Evolutionary conservation across 1,284 basidiomycete species (phyloP), one percentile per base, ranked within the genome.

Genomic region (Papiliotrema terrestris): DNA sequence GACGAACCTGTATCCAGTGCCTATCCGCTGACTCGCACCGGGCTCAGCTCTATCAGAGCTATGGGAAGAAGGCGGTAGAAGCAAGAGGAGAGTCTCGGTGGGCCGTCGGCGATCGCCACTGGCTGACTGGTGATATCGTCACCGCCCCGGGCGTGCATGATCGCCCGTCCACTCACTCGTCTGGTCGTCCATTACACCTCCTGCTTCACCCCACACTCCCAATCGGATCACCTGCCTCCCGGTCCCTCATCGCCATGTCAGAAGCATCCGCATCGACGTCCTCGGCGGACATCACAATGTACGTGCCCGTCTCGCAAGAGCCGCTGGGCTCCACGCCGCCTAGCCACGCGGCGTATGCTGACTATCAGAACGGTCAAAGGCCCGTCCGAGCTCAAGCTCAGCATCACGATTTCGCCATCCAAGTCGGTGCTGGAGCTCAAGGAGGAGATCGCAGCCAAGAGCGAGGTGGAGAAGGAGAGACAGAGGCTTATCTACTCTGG

Each of bases 401-500:
- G 89, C 68, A 87, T 95, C 61, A 80, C 84, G 20, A 92, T 94
- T 67, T 77, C 81, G 42, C 82, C 84, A 9, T 76, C 81, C 51
- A 83, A 84, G 43, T 87, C 85, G 0, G 89, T 94, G 38, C 78
- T 81, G 45, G 90, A 95, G 59, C 84, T 95, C 67, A 94, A 95
- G 80, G 82, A 86, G 61, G 85, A 86, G 35, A 89, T 95, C 75
- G 86, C 89, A 4, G 84, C 81, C 45, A 85, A 89, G 79, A 86
- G 86, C 9, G 86, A 91, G 66, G 89, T 92, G n/a, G 83, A 86
- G 61, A 87, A 88, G 29, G 88, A 88, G 51, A 79, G 89, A 51
- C 91, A 93, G 73, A 78, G 91, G 39, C 78, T 93, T 56, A 94
- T 94, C 58, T 94, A 92, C 74, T 90, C 88, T 46, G 91, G 89